Evolutionary conservation across 176 grass and related monocot species (phyloP).

Genomic region (Cenchrus purpureus): DNA sequence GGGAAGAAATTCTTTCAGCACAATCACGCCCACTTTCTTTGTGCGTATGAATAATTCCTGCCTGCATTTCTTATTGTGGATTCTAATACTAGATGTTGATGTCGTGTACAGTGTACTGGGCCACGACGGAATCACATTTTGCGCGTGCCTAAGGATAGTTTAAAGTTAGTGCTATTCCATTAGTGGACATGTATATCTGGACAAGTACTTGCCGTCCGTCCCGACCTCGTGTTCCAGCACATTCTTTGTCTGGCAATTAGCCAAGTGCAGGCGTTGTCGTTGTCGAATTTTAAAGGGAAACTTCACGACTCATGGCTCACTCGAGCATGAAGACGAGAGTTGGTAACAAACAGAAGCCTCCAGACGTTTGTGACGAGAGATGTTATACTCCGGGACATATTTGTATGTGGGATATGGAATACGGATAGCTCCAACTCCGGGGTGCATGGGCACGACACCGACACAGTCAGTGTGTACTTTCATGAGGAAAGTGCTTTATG

Average conservation of each 20-base stretch:
- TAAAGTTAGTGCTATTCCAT: neutral
- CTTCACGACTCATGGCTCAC: neutral
- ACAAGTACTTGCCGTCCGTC: neutral
- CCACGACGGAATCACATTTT: neutral
- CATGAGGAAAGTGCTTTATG: constrained; percentile 24
- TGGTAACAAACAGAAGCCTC: neutral
- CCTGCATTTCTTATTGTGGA: neutral
- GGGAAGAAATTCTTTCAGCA: neutral
- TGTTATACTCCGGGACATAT: neutral
- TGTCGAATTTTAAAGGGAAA: neutral
- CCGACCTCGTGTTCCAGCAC: neutral
- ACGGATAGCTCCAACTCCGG: neutral
- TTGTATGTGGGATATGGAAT: neutral
- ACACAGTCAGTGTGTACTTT: constrained; percentile 1
- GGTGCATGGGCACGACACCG: neutral
- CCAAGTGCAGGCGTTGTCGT: neutral
- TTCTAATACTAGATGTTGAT: neutral
- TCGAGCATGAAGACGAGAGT: neutral
- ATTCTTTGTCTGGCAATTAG: neutral
- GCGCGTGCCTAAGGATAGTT: neutral
- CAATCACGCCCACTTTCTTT: neutral
- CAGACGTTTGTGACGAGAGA: neutral
- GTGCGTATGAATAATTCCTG: neutral
- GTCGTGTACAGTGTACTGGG: neutral
- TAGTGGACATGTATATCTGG: neutral